These are phyloP conservation scores for Pouteria campechiana DNA, from an alignment of 179 eudicot genomes.

Conservation along the genomic window DNA sequence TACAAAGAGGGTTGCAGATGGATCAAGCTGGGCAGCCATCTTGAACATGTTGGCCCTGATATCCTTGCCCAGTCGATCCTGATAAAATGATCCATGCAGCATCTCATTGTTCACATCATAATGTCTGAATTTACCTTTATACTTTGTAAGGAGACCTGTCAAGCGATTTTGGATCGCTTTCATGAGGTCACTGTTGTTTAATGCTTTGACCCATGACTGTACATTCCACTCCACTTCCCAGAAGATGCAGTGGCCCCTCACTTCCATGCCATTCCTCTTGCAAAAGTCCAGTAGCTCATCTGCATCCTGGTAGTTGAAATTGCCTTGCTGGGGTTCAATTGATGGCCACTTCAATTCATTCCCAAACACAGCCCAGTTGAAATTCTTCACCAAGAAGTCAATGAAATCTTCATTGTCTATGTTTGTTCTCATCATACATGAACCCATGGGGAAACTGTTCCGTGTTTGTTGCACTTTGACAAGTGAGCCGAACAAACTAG, in stretches of 20 bases:
- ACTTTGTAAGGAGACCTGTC: slow-evolving; percentile 49
- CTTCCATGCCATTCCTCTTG: slow-evolving; percentile 35
- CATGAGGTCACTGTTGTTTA: slow-evolving; percentile 32
- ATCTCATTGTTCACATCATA: slow-evolving; percentile 88
- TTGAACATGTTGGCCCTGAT: slow-evolving; percentile 69
- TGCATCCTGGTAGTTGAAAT: slow-evolving; percentile 62
- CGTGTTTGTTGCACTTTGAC: slow-evolving; percentile 51
- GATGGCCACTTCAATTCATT: slow-evolving; percentile 87
- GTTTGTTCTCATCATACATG: slow-evolving; percentile 53
- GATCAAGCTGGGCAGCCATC: slow-evolving; percentile 58
- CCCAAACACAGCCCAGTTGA: slow-evolving; percentile 85
- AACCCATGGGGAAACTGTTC: slow-evolving; percentile 72
- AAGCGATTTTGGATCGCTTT: slow-evolving; percentile 62
- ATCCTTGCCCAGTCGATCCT: slow-evolving; percentile 57
- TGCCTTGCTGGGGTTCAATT: slow-evolving; percentile 68
- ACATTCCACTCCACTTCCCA: slow-evolving; percentile 62
- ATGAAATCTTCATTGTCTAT: slow-evolving; percentile 80
- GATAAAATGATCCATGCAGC: slow-evolving; percentile 82
- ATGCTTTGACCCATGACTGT: slow-evolving; percentile 50
- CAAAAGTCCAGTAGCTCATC: slow-evolving; percentile 66
- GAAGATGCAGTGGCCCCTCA: slow-evolving; percentile 84
- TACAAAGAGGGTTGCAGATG: slow-evolving; percentile 54
- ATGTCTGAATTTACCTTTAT: slow-evolving; percentile 77
- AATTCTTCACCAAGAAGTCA: slow-evolving; percentile 56
- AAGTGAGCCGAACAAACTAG: slow-evolving; percentile 20